Conservation (phyloP, 2,329 filamentous ascomycete genomes). For the Sordariomycetes sp. region DNA sequence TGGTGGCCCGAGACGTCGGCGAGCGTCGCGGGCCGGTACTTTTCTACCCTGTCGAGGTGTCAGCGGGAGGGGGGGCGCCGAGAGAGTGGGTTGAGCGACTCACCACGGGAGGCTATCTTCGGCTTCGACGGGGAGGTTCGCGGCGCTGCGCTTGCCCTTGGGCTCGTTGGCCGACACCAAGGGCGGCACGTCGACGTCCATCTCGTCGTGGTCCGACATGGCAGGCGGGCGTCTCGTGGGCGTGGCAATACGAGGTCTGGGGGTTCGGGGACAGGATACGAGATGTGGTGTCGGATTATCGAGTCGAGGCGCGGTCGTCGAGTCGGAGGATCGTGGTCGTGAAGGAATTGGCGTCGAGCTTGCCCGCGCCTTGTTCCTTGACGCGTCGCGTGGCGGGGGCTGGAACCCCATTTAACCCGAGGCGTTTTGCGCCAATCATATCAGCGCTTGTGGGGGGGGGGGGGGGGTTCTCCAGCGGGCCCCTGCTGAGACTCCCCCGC, state of each 20-base stretch:
- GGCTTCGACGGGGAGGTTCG: conserved; percentile 85
- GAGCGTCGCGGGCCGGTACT: conserved; percentile 81
- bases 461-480: too few relatives aligned
- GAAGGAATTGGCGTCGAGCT: not conserved
- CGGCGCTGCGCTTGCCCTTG: conserved; percentile 85
- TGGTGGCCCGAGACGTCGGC: conserved; percentile 92
- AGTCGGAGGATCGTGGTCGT: not conserved
- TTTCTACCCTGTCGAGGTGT: conserved; percentile 63
- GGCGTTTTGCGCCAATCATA: not conserved
- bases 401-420: not conserved
- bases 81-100: conserved; percentile 7
- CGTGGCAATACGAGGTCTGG: not conserved
- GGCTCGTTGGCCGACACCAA: conserved; percentile 28
- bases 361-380: not conserved
- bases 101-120: conserved; percentile 92
- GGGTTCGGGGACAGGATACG: not conserved
- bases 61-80: conserved; percentile 3
- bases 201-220: conserved; percentile 49
- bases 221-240: conserved; percentile 7
- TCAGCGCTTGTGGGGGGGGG: too few relatives aligned
- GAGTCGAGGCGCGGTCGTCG: not conserved
- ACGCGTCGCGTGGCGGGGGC: not conserved
- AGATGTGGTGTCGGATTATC: not conserved
- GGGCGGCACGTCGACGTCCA: conserved; percentile 43
- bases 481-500: too few relatives aligned